Base-by-base conservation (phyloP, 108 stramenopile species). In the Fragilariopsis cylindrus region DNA sequence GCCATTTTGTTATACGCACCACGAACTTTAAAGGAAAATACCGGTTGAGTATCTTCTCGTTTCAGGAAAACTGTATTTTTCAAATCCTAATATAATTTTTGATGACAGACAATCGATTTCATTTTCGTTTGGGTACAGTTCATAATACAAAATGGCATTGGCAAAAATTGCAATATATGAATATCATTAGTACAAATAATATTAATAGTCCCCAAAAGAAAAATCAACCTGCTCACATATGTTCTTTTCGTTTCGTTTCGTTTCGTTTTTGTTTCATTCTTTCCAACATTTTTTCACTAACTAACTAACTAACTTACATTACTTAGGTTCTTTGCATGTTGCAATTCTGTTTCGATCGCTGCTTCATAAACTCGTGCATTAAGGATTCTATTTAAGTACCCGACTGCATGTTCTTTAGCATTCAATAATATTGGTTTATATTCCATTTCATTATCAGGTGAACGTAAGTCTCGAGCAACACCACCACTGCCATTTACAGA, bases 1-100 rank as follows among this genome's bases (percentile, higher is more conserved):
- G 91, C 91, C 89, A 99, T 96, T 78, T 96, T 96, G 85, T 99
- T 99, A 90, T 97, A 98, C 9, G 98, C 98, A 39, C 98, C 98
- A 40, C 97, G 88, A 60, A 99, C 86, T 87, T 99, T 99, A 90
- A 99, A 99, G 57, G 95, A 96, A 86, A 97, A 97, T 39, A 98
- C 97, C 7, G 96, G 96, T 77, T 98, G 97, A 19, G 86, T 87
- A 75, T 99, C 98, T 83, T 99, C 95, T 42, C 96, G 74, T 82
- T 96, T 96, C 13, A 96, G 80, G 57, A 82, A 74, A 39, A 96
- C 81, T 50, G 73, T 87, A 77, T 96, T 92, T 60, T 92, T 84
- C 64, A 96, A 77, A 50, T 82, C 86, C 88, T 90, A 50, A 44
- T 7, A 63, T 12, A 2, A 45, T 30, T 30, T 30, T 30, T 49